Percentiles rank a stretch among this genome's conserved stretches.
Evolutionary conservation across 176 grass and related monocot genomes (phyloP).

Genomic region (Carex pumila): DNA sequence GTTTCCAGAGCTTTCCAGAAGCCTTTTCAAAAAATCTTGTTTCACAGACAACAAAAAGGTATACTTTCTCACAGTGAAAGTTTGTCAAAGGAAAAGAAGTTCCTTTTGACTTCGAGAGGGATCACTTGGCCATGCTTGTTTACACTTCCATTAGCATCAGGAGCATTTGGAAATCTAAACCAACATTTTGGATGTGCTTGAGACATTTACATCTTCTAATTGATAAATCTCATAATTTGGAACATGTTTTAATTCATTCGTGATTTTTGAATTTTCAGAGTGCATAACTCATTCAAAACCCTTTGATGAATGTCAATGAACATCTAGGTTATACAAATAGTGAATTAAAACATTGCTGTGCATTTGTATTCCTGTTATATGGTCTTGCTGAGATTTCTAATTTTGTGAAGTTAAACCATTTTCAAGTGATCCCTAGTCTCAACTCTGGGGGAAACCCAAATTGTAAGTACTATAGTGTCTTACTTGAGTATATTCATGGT

Average conservation of each 20-base stretch:
- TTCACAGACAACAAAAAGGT: constrained; percentile 45
- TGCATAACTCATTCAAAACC: neutral
- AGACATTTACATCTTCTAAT: neutral
- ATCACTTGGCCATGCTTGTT: neutral
- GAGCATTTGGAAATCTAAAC: neutral
- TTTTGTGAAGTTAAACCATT: neutral
- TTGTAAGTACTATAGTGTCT: neutral
- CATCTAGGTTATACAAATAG: neutral
- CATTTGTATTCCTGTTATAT: neutral
- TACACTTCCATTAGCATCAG: neutral
- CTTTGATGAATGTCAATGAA: neutral
- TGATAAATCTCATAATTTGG: neutral
- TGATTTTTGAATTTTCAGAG: neutral
- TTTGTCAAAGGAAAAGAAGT: neutral
- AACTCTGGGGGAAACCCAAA: neutral
- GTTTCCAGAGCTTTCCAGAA: constrained; percentile 95
- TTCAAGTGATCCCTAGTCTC: neutral
- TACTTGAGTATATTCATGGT: neutral
- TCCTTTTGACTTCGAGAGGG: neutral
- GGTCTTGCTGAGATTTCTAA: neutral
- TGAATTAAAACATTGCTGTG: neutral
- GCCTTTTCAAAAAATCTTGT: constrained; percentile 83
- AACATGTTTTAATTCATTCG: neutral
- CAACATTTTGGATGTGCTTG: neutral
- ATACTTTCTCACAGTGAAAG: neutral